Percentiles rank a stretch among this genome's conserved stretches.
Evolutionary conservation across 2,329 filamentous ascomycete species (phyloP).

Genomic region (Fusarium oligoseptatum): DNA sequence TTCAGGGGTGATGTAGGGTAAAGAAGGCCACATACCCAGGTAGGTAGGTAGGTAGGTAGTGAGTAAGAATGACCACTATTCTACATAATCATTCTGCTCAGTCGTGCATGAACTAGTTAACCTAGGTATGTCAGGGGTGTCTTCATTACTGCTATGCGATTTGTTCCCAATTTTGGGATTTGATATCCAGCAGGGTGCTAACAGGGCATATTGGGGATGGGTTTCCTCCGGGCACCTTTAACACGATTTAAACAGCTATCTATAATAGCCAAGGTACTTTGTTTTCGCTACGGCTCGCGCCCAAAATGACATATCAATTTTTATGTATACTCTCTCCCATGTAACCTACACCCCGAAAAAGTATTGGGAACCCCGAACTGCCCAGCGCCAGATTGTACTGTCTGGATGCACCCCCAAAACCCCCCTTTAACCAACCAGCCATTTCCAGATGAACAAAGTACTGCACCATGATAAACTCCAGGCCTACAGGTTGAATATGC

Average conservation of each 20-base stretch:
- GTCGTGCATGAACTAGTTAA: not conserved
- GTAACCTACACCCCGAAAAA: not conserved
- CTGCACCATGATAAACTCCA: not conserved
- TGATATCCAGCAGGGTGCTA: too few species aligned
- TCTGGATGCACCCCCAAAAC: conserved; percentile 14
- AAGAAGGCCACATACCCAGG: not conserved
- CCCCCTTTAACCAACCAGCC: not conserved
- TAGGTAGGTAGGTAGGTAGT: too few species aligned
- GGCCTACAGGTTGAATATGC: not conserved
- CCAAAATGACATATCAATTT: conserved; percentile 20
- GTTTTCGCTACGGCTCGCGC: conserved; percentile 1
- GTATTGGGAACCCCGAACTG: not conserved
- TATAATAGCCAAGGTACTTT: not conserved
- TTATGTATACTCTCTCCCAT: conserved; percentile 9
- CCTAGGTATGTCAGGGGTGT: too few species aligned
- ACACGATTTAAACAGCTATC: too few species aligned
- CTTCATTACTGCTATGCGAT: too few species aligned
- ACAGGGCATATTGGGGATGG: too few species aligned
- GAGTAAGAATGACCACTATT: not conserved
- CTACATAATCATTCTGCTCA: not conserved
- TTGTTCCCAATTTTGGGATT: too few species aligned
- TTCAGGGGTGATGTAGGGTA: not conserved
- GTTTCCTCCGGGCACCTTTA: too few species aligned
- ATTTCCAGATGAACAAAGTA: not conserved
- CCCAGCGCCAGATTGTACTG: conserved; percentile 15